Base-by-base conservation (phyloP, 805 yeast species). In the Candida germanica region DNA sequence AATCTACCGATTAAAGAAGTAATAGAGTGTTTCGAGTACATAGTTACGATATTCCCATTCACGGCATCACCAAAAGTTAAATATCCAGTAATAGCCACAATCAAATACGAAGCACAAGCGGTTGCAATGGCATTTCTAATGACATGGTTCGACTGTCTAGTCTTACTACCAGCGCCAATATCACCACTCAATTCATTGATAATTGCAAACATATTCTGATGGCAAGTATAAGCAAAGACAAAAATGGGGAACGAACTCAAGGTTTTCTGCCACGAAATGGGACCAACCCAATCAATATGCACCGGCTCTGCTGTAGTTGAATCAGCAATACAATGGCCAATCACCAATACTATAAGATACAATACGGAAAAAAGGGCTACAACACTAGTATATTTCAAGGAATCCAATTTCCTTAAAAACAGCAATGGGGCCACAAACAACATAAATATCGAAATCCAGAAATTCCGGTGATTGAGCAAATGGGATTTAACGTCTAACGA, bases 161-260 rank as follows among this genome's bases (percentile, higher is more conserved):
- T 66, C 45, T 58, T 65, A 26, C 65, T 56, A 18, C 70, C 71
- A 23, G 48, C 56, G 3, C 23, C 43, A 6, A 58, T 69, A 47
- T 48, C 49, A n/a, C 64, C 60, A 36, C 56, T 47, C 44, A 83
- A 63, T 56, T 85, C 95, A 50, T 82, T 80, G 50, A 81, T 75
- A 35, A 85, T 82, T 7, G 87, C 79, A 54, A 80, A 83, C 69
- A 84, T 77, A 58, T 83, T 85, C 62, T 85, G 91, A 40, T 83
- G 83, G 33, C 93, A 87, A 1, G 91, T 83, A 57, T 74, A 85
- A 1, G 94, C 93, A 58, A 85, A 81, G 10, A 85, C 80, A 24
- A 84, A 73, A 38, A 85, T 80, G 17, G 86, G 83, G 49, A 85
- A 80, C 6, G 87, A 77, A 16, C 83, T 71, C 39, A 82, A 60